Base-by-base conservation (phyloP, 2,329 filamentous ascomycete genomes). In the Talaromyces sp. region DNA sequence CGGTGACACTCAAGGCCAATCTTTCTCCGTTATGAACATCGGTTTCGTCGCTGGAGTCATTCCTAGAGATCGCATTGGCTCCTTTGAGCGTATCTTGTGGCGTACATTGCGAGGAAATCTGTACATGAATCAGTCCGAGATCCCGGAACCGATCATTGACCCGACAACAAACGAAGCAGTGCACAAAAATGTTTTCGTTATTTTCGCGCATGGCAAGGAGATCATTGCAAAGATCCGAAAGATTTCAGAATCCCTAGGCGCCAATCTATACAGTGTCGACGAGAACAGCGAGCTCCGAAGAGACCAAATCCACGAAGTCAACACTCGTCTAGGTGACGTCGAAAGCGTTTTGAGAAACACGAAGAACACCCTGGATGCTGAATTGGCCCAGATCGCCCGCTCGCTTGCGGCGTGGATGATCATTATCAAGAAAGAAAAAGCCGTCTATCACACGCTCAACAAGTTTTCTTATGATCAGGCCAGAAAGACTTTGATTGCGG, bases 111-210 rank as follows among this genome's bases (percentile, higher is more conserved):
- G 95, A 75, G 95, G 95, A 70, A 99, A 99, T 77, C 81, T 99
- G 65, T 99, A 98, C 83, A 99, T 99, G 95, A 99, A 99, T 79
- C 96, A 99, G 81, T 93, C 93, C 46, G 95, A 99, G 82, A 99
- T 99, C 64, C 88, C 92, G 8, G 93, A 99, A 75, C 87, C 91
- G 41, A 89, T 99, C 68, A 83, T 96, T 73, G 91, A 99, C 75
- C 93, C 95, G 17, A 84, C 89, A 72, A 96, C 86, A 79, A 97
- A 98, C 74, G 93, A 98, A 78, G 83, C 90, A 65, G 84, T 96
- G 68, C 87, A 89, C 81, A 99, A 99, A 86, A 99, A 97, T 69
- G 95, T 99, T 59, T 99, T 99, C 71, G 93, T 99, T 71, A 99
- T 99, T 76, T 99, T 99, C 70, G 95, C 95, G 13, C 95, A 99